Evolutionary conservation across 1,284 basidiomycete species (phyloP).

Genomic region (Austroboletus novae-zelandiae): DNA sequence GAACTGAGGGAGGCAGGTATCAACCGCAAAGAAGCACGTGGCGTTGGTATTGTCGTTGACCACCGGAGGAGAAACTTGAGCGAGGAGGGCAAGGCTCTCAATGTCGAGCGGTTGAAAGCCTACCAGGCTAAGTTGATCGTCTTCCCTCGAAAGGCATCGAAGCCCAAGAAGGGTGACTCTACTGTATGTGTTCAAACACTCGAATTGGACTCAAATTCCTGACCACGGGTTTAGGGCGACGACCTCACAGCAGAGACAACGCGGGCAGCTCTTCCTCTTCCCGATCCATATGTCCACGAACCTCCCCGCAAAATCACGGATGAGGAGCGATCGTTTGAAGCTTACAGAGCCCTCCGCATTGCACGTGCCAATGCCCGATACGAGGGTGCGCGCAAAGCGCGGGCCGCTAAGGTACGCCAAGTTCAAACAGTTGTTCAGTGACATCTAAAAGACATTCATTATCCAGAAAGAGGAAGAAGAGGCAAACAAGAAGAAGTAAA

Average conservation of each 20-base stretch:
- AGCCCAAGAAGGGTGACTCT: slow-evolving; percentile 94
- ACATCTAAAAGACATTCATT: slow-evolving; percentile 3
- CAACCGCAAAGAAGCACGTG: slow-evolving; percentile 90
- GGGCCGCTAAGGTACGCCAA: slow-evolving; percentile 69
- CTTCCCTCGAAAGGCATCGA: slow-evolving; percentile 95
- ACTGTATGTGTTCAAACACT: slow-evolving; percentile 53
- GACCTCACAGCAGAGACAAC: slow-evolving; percentile 83
- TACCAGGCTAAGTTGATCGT: slow-evolving; percentile 89
- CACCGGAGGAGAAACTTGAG: slow-evolving; percentile 96
- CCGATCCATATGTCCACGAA: slow-evolving; percentile 70
- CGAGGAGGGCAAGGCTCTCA: slow-evolving; percentile 96
- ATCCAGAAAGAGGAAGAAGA: slow-evolving; percentile 88
- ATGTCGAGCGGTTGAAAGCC: slow-evolving; percentile 92
- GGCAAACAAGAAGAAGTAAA: slow-evolving; percentile 88
- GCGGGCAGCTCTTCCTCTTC: slow-evolving; percentile 70
- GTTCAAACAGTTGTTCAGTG: slow-evolving; percentile 2
- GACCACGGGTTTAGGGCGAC: slow-evolving; percentile 57
- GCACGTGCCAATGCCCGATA: slow-evolving; percentile 83
- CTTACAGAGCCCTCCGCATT: slow-evolving; percentile 87
- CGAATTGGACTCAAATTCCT: background rate
- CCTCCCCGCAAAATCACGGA: slow-evolving; percentile 90
- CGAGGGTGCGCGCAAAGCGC: slow-evolving; percentile 84
- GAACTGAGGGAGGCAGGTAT: slow-evolving; percentile 98
- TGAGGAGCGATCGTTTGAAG: slow-evolving; percentile 88
- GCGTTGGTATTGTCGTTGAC: slow-evolving; percentile 95